A percentile compares a stretch with the other conserved stretches of the same genome.
phyloP scores from a whole-genome alignment of 2,329 filamentous ascomycete species.

The Beauveria sp. region DNA sequence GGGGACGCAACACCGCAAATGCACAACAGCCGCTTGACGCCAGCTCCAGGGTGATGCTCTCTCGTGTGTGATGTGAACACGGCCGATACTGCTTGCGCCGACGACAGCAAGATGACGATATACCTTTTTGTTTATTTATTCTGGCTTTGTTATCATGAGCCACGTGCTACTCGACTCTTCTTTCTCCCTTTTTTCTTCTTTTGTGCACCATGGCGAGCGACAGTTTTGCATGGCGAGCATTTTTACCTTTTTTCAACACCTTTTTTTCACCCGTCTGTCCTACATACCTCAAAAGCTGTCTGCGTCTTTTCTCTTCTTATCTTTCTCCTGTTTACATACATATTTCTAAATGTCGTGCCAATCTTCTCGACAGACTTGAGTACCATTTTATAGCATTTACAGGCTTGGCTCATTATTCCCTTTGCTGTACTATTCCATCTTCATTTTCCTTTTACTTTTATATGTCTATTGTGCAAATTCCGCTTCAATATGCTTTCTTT shows the following conservation, averaged over 20 bases:
- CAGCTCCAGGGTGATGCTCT: not conserved
- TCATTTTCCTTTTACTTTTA: not conserved
- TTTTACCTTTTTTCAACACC: not conserved
- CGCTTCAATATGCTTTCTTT: not conserved
- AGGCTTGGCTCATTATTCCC: not conserved
- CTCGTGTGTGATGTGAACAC: not conserved
- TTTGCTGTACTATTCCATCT: constrained; percentile 5
- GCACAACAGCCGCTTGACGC: not conserved
- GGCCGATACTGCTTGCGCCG: not conserved
- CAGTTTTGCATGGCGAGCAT: constrained; percentile 7
- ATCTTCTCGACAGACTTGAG: not conserved
- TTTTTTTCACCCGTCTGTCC: not conserved
- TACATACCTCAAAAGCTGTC: not conserved
- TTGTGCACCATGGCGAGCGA: constrained; percentile 1
- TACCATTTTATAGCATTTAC: not conserved
- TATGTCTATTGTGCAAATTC: not conserved
- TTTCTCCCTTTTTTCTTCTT: not conserved
- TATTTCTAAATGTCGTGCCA: not conserved
- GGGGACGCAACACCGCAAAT: constrained; percentile 3
- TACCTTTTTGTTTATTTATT: not conserved
- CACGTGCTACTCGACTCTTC: not conserved
- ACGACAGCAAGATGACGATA: constrained; percentile 2
- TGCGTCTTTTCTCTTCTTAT: not conserved
- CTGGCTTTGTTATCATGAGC: not conserved
- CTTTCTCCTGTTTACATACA: not conserved